Base-by-base conservation (phyloP, 495 filamentous ascomycete species). In the Aspergillus affinis region DNA sequence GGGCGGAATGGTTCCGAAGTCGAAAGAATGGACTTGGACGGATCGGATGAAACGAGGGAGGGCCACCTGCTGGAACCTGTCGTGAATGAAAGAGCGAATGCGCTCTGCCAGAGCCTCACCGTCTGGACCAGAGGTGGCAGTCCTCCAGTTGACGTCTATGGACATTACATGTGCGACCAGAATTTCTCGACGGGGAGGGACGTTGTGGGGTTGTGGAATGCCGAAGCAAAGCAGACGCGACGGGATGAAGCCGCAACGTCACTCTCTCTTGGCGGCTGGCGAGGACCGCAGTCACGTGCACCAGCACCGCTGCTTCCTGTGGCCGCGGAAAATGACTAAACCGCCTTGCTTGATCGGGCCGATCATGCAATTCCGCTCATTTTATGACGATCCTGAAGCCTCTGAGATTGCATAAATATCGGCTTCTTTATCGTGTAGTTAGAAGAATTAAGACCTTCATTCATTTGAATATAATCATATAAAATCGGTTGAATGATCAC, bases 1-100 rank as follows among this genome's bases (percentile, higher is more conserved):
- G 1, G 94, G 94, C 1, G 87, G 80, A 51, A 94, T 84, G 2
- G 78, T 84, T 20, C 94, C 94, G 66, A 99, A 98, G 21, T 93
- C 88, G 69, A 99, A 99, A 47, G 89, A 86, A 72, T 96, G 93
- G 26, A 96, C 91, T 19, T 93, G 86, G 45, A 99, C 95, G 10
- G 91, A 93, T 62, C 94, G 92, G 74, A 99, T 97, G 78, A 98
- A 97, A 54, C 91, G 89, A 41, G 94, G 94, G 29, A 99, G 82
- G 15, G 90, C 80, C 47, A 97, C 86, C 51, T 90, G 82, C 74
- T 99, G 94, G 75, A 99, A 99, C 69, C 90, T 93, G 67, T 89
- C 86, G 75, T 99, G 91, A 65, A 99, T 89, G 74, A 98, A 98
- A 69, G 88, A 88, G 59, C 93, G 90, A 70, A 99, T 94, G 54